Conservation (phyloP, 169 alveolate genomes). For the Miamiensis avidus region DNA sequence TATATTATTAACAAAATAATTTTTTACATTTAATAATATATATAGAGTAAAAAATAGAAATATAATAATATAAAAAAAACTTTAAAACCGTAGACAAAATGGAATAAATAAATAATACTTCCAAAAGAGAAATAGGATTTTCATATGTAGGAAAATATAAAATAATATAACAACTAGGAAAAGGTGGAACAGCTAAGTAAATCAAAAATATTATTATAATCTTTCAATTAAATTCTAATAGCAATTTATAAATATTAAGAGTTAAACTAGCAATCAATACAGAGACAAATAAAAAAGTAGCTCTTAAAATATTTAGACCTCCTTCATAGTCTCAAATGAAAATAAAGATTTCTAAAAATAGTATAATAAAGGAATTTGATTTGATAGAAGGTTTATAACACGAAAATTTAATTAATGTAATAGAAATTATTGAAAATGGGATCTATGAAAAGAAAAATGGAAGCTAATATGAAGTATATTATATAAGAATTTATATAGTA, state of each 20-base stretch:
- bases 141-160: neutral
- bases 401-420: conserved; percentile 44
- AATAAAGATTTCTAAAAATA: neutral
- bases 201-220: too few species aligned
- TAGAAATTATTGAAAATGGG: conserved; percentile 16
- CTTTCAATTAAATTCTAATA: too few species aligned
- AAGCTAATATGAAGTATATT: too few species aligned
- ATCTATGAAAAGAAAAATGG: conserved; percentile 29
- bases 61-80: too few species aligned
- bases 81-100: too few species aligned
- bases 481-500: too few species aligned
- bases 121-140: neutral
- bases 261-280: neutral
- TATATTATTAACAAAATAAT: too few species aligned
- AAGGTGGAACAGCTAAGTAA: neutral
- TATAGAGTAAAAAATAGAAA: too few species aligned
- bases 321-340: neutral
- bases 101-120: neutral
- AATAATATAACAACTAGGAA: neutral
- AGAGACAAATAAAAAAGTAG: neutral
- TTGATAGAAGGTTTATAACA: conserved; percentile 37
- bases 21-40: too few species aligned
- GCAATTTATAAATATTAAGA: neutral
- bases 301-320: neutral
- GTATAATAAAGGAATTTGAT: conserved; percentile 20